A percentile compares a stretch with the other conserved stretches of the same genome.
These are phyloP conservation scores for Chaetomium strumarium DNA, from an alignment of 2,329 filamentous ascomycete species.

Conservation along the genomic window DNA sequence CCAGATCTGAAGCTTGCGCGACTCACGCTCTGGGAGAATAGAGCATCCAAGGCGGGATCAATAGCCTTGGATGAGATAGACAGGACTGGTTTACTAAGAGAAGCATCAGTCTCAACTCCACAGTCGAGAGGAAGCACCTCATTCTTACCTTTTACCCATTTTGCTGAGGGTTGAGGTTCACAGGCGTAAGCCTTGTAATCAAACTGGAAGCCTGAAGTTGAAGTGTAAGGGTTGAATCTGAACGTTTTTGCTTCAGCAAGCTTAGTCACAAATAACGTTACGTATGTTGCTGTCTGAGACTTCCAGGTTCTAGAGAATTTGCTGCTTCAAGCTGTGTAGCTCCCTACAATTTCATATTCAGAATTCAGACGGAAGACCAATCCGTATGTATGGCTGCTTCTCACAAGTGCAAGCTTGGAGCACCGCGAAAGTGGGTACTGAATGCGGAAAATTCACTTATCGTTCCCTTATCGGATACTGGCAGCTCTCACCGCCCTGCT, in stretches of 20 bases:
- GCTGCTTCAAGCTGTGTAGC: neutral
- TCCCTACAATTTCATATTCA: neutral
- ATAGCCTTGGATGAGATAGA: conserved; percentile 48
- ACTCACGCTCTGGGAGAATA: conserved; percentile 70
- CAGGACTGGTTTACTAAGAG: conserved; percentile 35
- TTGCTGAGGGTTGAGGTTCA: conserved; percentile 6
- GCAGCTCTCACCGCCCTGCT: conserved; percentile 18
- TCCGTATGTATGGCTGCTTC: neutral
- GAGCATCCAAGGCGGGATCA: conserved; percentile 62
- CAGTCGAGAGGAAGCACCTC: neutral
- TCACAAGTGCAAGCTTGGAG: neutral
- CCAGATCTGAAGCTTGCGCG: neutral
- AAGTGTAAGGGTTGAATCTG: neutral
- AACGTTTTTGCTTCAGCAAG: too few relatives aligned
- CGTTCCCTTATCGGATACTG: conserved; percentile 23
- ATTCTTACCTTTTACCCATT: conserved; percentile 31
- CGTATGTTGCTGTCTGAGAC: too few relatives aligned
- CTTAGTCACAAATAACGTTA: too few relatives aligned
- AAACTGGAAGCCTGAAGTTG: neutral
- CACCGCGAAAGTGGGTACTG: conserved; percentile 6
- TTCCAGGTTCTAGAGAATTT: too few relatives aligned
- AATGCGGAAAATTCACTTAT: conserved; percentile 25
- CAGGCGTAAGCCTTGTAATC: neutral
- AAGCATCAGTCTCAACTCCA: neutral
- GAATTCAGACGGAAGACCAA: neutral